phyloP scores from a whole-genome alignment of 2,329 filamentous ascomycete species.

The Hymenoscyphus fraxineus region DNA sequence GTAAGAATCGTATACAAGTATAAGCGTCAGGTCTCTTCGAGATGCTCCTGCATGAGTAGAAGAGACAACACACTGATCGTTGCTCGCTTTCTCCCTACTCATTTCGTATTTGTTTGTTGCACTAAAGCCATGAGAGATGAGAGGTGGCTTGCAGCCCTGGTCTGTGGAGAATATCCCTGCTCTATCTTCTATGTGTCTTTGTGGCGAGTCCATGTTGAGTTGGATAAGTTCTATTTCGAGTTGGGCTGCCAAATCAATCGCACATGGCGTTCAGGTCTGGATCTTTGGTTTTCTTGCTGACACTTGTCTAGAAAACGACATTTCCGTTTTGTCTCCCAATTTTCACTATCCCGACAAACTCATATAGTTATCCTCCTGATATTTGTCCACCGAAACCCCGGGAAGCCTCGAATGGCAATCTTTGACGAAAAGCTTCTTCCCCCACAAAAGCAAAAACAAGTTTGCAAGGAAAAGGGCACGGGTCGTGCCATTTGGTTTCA shows the following conservation, averaged over 20 bases:
- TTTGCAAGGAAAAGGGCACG: neutral
- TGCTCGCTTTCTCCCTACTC: neutral
- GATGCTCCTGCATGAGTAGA: neutral
- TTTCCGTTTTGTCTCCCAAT: neutral
- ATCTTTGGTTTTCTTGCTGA: neutral
- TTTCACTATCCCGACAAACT: neutral
- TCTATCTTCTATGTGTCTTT: neutral
- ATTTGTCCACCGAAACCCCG: neutral
- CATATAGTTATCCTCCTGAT: neutral
- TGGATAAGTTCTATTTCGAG: neutral
- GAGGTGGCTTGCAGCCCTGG: constrained; percentile 7
- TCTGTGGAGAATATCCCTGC: constrained; percentile 4
- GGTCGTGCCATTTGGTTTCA: neutral
- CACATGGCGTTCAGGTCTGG: neutral
- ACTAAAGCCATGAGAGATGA: constrained; percentile 5
- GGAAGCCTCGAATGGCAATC: neutral
- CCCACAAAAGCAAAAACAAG: neutral
- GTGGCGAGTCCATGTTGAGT: constrained; percentile 1
- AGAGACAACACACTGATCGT: neutral
- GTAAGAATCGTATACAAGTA: neutral
- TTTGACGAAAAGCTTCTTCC: neutral
- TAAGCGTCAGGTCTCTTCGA: neutral
- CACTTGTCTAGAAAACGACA: neutral
- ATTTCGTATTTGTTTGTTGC: constrained; percentile 1
- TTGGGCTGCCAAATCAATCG: neutral